Conservation (phyloP, 139 green algal species). For the Picochlorum costavermella region DNA sequence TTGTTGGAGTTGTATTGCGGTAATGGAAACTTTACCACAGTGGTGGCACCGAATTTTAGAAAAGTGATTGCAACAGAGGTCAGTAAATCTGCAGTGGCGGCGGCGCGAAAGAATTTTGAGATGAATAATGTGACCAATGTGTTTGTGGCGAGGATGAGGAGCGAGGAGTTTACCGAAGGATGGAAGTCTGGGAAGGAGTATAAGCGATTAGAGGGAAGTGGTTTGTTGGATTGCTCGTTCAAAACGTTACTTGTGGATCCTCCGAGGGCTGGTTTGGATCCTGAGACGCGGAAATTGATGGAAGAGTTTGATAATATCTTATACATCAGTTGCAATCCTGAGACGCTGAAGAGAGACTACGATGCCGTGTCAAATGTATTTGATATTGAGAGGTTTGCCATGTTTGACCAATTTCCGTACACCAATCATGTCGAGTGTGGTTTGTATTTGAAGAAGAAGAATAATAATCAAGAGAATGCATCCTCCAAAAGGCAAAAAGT, state of each 20-base stretch:
- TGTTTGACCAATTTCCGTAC: conserved; percentile 95
- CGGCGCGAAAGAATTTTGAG: conserved; percentile 52
- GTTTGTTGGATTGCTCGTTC: conserved; percentile 36
- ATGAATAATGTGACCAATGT: conserved; percentile 44
- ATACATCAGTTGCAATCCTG: conserved; percentile 93
- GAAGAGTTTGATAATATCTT: conserved; percentile 68
- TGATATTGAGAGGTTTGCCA: conserved; percentile 61
- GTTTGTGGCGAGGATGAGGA: conserved; percentile 62
- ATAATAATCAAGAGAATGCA: conserved; percentile 2
- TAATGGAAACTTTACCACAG: conserved; percentile 90
- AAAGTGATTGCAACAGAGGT: conserved; percentile 84
- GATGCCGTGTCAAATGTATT: conserved; percentile 36
- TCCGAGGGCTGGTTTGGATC: conserved; percentile 49
- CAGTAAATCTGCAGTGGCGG: conserved; percentile 66
- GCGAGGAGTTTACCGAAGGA: conserved; percentile 74
- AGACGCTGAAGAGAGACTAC: conserved; percentile 26
- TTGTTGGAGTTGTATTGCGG: conserved; percentile 89
- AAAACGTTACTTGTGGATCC: conserved; percentile 81
- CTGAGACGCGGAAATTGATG: conserved; percentile 45
- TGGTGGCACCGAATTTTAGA: conserved; percentile 74
- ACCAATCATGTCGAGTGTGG: conserved; percentile 83
- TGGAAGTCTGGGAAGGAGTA: conserved; percentile 41
- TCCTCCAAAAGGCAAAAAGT: not conserved
- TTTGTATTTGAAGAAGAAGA: conserved; percentile 48
- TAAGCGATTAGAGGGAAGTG: conserved; percentile 29